Base-by-base conservation (phyloP, 225 moss, liverwort and hornwort genomes). In the Physcomitrium patens region DNA sequence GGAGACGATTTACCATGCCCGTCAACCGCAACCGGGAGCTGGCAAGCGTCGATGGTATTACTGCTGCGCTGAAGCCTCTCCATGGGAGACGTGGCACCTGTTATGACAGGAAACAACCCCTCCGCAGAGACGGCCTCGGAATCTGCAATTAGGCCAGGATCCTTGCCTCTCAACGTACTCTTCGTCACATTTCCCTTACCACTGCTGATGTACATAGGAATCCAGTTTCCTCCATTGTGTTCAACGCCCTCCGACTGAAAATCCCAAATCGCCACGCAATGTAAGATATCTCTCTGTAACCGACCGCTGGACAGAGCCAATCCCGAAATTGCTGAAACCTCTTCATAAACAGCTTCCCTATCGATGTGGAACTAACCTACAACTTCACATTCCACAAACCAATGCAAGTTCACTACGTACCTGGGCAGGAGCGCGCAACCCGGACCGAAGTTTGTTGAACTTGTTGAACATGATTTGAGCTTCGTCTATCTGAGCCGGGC, bases 401-500 rank as follows among this genome's bases (percentile, higher is more conserved):
- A 49, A 0, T 10, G 13, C 31, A 2, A 48, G 12, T 16, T 19
- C 43, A 13, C 44, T 12, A 15, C 37, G 19, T 11, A 78, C 80
- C 80, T 76, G 80, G 27, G 42, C 12, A 49, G 56, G 11, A 0
- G 71, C 44, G 51, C 62, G 71, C 22, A 51, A 50, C 66, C 69
- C 70, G 12, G 66, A 60, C 18, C 70, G 80, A 46, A 80, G 71
- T 66, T 71, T 80, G 45, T 46, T 62, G 18, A 80, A 60, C 71
- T 71, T 80, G 50, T 56, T 27, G 9, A 76, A 76, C 80, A 80
- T 80, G 46, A 54, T 44, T 23, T 37, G 31, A 37, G 68, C 68
- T 16, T 23, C 49, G 49, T 12, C n/a, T 46, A 63, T 41, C 41
- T 42, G 65, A 16, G 75, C 48, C 73, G 12, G 1, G 56, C 16